Base-by-base conservation (phyloP, 2,329 filamentous ascomycete genomes). In the Monosporascus sp. region DNA sequence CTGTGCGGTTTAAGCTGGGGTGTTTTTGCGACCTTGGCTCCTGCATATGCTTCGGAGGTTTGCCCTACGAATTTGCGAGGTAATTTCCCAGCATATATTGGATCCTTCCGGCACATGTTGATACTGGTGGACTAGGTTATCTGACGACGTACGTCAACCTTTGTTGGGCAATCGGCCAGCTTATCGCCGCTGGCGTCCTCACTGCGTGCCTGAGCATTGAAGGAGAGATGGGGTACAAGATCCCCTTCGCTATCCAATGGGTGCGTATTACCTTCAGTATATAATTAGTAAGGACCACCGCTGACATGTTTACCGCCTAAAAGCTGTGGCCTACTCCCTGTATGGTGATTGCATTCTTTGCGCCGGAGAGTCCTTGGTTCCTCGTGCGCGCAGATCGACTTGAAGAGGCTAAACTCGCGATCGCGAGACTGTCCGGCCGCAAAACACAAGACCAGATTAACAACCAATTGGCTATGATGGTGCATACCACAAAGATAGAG, bases 311-410 rank as follows among this genome's bases (percentile, higher is more conserved):
- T 50, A 35, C 3, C 20, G 27, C 14, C 19, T 49, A 37, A 50
- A 48, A 67, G 64, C 26, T 70, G 2, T 78, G 73, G 70, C 72
- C 73, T 2, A 62, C 72, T 0, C 69, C 73, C 1, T 62, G 78
- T 1, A 62, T 76, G 50, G 57, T 74, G 0, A 62, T 68, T 2
- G 68, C 70, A 11, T 60, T 65, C 26, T 68, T 76, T n/a, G 72
- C 73, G 5, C 76, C 75, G 1, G 76, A 78, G 57, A 74, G 71
- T 35, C 76, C 75, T 0, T 78, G 75, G 73, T 76, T 70, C 67
- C 68, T 74, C 3, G 70, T 77, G 27, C 70, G 74, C 5, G 60
- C 67, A 2, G 71, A 71, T 6, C 68, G 68, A 6, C 57, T 68
- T 7, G 65, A 70, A 2, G 63, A 69, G 17, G 74, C 75, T 7